A percentile compares a stretch with the other conserved stretches of the same genome.
Evolutionary conservation across 495 filamentous ascomycete species (phyloP).

Genomic region (Aspergillus baeticus): DNA sequence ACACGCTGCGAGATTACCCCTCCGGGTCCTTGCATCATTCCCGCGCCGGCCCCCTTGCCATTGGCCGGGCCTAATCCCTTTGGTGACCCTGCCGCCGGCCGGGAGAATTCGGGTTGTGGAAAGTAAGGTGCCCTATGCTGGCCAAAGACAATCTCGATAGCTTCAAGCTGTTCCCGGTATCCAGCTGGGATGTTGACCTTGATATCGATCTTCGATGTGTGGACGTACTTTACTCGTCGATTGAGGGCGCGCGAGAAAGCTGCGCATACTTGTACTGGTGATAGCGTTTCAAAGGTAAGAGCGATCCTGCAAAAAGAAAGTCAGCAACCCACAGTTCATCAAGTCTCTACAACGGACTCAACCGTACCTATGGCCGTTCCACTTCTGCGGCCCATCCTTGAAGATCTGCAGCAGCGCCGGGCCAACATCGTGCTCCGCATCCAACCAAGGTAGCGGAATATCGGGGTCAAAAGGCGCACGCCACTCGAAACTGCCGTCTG

Average conservation of each 20-base stretch:
- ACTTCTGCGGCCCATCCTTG: constrained; percentile 86
- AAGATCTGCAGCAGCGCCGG: constrained; percentile 93
- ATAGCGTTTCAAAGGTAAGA: constrained; percentile 87
- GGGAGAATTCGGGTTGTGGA: constrained; percentile 48
- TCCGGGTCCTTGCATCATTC: constrained; percentile 58
- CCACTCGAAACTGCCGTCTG: constrained; percentile 87
- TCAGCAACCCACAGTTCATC: constrained; percentile 5
- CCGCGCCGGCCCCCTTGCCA: constrained; percentile 60
- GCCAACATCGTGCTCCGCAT: constrained; percentile 95
- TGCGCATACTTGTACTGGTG: constrained; percentile 75
- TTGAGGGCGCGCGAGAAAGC: constrained; percentile 76
- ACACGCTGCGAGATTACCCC: constrained; percentile 50
- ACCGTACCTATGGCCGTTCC: constrained; percentile 74
- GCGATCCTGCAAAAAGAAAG: constrained; percentile 61
- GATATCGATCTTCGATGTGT: constrained; percentile 72
- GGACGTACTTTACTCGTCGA: constrained; percentile 73
- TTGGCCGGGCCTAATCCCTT: constrained; percentile 57
- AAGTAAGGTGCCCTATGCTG: constrained; percentile 65
- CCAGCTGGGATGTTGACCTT: constrained; percentile 82
- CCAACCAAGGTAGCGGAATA: constrained; percentile 88
- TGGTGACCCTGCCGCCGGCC: constrained; percentile 43
- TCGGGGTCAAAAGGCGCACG: constrained; percentile 91
- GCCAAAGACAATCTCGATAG: constrained; percentile 62
- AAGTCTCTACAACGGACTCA: background rate
- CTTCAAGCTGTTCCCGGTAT: constrained; percentile 86